phyloP scores from a whole-genome alignment of 2,329 filamentous ascomycete genomes.

The Penicillium sp. region DNA sequence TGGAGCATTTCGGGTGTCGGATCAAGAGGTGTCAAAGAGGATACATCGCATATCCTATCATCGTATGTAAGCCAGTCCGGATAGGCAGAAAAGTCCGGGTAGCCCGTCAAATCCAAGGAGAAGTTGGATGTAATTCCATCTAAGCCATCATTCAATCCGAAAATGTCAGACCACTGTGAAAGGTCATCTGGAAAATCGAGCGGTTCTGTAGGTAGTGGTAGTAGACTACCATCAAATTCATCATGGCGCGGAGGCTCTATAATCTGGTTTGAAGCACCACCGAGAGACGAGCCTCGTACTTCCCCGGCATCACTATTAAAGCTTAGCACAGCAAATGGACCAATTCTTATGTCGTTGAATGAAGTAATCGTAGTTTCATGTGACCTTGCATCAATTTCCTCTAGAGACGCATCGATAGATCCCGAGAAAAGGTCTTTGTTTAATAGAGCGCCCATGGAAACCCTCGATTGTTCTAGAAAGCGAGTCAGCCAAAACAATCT shows the following conservation, averaged over 20 bases:
- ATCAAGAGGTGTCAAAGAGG: neutral
- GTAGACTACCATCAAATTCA: neutral
- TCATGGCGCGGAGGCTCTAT: neutral
- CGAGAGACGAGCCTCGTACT: neutral
- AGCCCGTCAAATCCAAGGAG: neutral
- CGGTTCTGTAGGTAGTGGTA: neutral
- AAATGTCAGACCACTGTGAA: conserved; percentile 28
- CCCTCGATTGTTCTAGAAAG: neutral
- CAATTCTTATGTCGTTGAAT: neutral
- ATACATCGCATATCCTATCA: neutral
- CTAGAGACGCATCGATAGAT: conserved; percentile 1
- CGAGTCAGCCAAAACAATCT: neutral
- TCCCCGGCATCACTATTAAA: neutral
- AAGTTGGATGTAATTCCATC: neutral
- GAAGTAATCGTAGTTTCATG: neutral
- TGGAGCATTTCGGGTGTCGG: neutral
- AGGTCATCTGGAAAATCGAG: conserved; percentile 9
- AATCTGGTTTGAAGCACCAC: neutral
- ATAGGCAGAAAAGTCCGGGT: neutral
- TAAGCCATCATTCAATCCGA: conserved; percentile 16
- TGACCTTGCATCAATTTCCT: conserved; percentile 1
- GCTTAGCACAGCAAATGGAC: neutral
- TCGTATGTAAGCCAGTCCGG: neutral
- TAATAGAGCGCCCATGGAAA: neutral
- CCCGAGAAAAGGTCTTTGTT: conserved; percentile 4